Conservation (phyloP, 2,329 filamentous ascomycete genomes). For the Tolypocladium inflatum region DNA sequence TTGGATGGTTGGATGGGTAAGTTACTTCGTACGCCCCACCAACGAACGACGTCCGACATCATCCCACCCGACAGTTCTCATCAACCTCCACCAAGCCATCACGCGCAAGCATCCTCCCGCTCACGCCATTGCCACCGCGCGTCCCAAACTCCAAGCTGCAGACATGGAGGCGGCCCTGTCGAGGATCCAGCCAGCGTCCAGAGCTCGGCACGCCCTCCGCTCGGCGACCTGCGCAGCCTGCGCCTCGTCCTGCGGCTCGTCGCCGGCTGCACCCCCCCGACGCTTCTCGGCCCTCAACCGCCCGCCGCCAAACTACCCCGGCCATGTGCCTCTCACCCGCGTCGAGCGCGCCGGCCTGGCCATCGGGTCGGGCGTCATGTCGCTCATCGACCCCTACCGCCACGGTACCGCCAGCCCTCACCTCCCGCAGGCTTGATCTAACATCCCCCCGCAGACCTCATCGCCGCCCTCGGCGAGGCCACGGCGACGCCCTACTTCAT, state of each 20-base stretch:
- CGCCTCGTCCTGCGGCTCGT: background rate
- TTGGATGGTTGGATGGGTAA: too few relatives aligned
- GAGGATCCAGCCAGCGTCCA: conserved; percentile 9
- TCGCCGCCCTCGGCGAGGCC: conserved; percentile 87
- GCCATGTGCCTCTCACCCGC: conserved; percentile 79
- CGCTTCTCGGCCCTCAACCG: conserved; percentile 76
- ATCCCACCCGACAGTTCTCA: background rate
- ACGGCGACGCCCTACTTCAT: conserved; percentile 95
- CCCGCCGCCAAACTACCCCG: conserved; percentile 77
- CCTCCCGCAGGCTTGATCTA: background rate
- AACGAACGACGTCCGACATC: background rate
- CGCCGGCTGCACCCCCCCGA: conserved; percentile 7
- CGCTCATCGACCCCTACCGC: conserved; percentile 66
- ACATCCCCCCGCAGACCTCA: conserved; percentile 57
- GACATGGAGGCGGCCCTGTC: conserved; percentile 15
- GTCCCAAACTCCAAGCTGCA: background rate
- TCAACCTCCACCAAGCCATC: background rate
- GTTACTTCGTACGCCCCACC: background rate
- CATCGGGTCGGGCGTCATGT: conserved; percentile 52
- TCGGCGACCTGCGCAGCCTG: conserved; percentile 11
- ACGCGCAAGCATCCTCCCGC: background rate
- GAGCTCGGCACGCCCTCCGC: conserved; percentile 9
- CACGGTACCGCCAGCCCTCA: conserved; percentile 43
- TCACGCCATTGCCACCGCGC: background rate
- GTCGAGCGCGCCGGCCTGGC: conserved; percentile 68